These are phyloP conservation scores for Excoecaria cochinchinensis DNA, from an alignment of 345 rosid genomes.

Conservation along the genomic window DNA sequence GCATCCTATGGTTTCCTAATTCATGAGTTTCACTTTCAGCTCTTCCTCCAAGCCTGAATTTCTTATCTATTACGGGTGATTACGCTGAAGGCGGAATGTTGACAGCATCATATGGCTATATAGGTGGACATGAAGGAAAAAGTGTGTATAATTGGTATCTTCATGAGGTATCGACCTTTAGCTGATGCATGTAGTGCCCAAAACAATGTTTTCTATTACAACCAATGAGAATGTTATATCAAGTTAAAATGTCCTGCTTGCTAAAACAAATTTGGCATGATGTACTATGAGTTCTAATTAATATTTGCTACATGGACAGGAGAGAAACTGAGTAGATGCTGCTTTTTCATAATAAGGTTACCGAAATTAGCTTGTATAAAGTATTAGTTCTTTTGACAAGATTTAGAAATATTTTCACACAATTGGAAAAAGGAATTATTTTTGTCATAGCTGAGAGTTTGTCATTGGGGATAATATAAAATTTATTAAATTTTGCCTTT, in stretches of 20 bases:
- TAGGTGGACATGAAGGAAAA: slow-evolving; percentile 96
- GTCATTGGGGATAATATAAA: background rate
- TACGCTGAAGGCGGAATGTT: slow-evolving; percentile 72
- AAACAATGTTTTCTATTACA: too few species aligned
- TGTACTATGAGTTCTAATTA: background rate
- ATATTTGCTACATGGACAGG: background rate
- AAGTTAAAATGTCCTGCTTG: background rate
- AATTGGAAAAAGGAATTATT: background rate
- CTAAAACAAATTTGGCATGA: background rate
- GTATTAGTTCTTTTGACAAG: background rate
- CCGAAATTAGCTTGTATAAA: background rate
- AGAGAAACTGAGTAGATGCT: background rate
- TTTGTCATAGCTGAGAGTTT: background rate
- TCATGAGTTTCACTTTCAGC: slow-evolving; percentile 47
- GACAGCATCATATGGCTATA: slow-evolving; percentile 95
- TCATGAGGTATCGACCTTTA: slow-evolving; percentile 66
- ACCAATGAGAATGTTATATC: background rate
- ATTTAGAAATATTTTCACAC: background rate
- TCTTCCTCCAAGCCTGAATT: slow-evolving; percentile 94
- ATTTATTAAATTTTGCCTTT: too few species aligned
- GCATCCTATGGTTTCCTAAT: slow-evolving; percentile 13
- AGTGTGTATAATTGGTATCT: slow-evolving; percentile 83
- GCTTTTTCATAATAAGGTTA: background rate
- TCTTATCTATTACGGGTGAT: slow-evolving; percentile 90
- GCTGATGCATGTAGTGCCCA: slow-evolving; percentile 10